Percentiles rank a stretch among this genome's conserved stretches.
These are phyloP conservation scores for Chiua virens DNA, from an alignment of 768 basidiomycete genomes.

Conservation along the genomic window DNA sequence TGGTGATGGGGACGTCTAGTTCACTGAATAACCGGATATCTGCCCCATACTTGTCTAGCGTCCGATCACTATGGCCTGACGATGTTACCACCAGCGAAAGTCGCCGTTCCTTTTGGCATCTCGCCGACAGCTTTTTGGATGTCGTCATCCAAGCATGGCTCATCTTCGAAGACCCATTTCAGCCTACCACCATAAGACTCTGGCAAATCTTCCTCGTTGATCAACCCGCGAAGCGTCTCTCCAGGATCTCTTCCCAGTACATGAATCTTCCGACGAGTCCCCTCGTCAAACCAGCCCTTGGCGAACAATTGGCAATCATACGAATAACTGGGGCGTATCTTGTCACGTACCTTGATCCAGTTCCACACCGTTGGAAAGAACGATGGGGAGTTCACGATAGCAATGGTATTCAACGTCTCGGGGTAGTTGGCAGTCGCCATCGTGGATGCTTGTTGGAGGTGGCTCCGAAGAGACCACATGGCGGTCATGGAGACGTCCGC, in stretches of 20 bases:
- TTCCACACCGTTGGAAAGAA: constrained; percentile 85
- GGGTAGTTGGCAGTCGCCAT: constrained; percentile 82
- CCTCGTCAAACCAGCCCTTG: constrained; percentile 78
- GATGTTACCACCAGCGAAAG: constrained; percentile 48
- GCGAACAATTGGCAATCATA: not conserved
- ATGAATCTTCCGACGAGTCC: constrained; percentile 74
- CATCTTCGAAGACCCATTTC: constrained; percentile 68
- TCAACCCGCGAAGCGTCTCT: constrained; percentile 49
- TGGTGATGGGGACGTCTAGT: not conserved
- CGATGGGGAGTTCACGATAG: constrained; percentile 74
- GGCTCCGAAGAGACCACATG: constrained; percentile 69
- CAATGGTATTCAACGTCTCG: constrained; percentile 68
- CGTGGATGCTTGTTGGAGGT: constrained; percentile 73
- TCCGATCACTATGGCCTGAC: constrained; percentile 19
- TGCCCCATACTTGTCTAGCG: not conserved
- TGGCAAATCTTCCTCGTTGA: constrained; percentile 54
- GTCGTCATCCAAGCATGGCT: constrained; percentile 61
- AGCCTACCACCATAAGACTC: constrained; percentile 72
- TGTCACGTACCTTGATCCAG: constrained; percentile 66
- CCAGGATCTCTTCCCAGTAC: constrained; percentile 65
- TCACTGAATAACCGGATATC: no score
- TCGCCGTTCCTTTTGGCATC: constrained; percentile 56
- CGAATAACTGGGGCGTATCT: not conserved
- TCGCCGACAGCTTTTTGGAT: constrained; percentile 44
- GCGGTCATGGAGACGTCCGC: constrained; percentile 54